phyloP scores from a whole-genome alignment of 106 monocot genomes.

The Amphibolis antarctica region DNA sequence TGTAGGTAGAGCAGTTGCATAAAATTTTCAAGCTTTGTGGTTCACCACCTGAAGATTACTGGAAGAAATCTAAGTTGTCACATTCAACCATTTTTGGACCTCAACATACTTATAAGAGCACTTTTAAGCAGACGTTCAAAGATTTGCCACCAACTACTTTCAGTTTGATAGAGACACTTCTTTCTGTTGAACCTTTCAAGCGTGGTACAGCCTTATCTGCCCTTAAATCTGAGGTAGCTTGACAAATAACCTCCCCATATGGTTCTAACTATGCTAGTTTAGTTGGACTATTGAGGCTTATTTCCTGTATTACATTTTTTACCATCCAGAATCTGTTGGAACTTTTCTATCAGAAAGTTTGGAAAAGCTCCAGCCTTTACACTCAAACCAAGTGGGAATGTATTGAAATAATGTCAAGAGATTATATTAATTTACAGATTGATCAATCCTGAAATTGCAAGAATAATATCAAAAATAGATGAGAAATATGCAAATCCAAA shows the following conservation, averaged over 20 bases:
- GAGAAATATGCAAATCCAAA: no score
- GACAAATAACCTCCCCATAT: not conserved
- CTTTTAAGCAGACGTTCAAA: slow-evolving; percentile 35
- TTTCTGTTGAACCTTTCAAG: slow-evolving; percentile 61
- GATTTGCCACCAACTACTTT: slow-evolving; percentile 32
- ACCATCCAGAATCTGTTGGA: no score
- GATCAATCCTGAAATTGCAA: no score
- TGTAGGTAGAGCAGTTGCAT: slow-evolving; percentile 88
- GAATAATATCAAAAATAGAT: no score
- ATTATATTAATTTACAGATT: no score
- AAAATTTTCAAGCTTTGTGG: slow-evolving; percentile 95
- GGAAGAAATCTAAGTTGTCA: slow-evolving; percentile 48
- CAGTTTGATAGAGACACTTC: slow-evolving; percentile 43
- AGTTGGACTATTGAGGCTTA: no score
- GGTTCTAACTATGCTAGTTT: not conserved
- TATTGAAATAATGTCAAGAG: no score
- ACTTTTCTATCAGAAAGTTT: no score
- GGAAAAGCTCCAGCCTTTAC: no score
- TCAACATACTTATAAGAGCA: slow-evolving; percentile 40
- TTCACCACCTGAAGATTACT: slow-evolving; percentile 72
- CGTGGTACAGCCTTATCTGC: slow-evolving; percentile 71
- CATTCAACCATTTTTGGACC: slow-evolving; percentile 64
- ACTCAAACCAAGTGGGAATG: no score
- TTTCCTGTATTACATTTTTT: no score
- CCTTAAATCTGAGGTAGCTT: slow-evolving; percentile 66